A percentile compares a stretch with the other conserved stretches of the same genome.
These are phyloP conservation scores for Arabis alpina DNA, from an alignment of 345 rosid genomes.

Conservation along the genomic window DNA sequence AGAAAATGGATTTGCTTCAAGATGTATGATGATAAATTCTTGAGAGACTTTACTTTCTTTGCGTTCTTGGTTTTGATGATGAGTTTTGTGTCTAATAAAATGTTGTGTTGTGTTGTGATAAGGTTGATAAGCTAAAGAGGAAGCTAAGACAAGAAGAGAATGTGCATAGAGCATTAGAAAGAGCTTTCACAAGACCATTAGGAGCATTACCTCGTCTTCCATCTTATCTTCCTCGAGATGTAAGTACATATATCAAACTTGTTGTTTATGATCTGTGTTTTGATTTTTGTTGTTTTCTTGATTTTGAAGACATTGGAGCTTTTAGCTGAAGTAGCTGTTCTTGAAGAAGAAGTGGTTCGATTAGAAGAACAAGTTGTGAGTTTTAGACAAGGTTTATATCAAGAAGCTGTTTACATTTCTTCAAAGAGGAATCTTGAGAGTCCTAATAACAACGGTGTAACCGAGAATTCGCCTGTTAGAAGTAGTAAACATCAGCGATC, in stretches of 20 bases:
- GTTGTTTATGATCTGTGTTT: slow-evolving; percentile 24
- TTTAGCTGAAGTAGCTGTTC: slow-evolving; percentile 96
- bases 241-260: slow-evolving; percentile 23
- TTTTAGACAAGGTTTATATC: slow-evolving; percentile 84
- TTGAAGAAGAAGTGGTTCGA: slow-evolving; percentile 95
- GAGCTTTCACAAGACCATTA: slow-evolving; percentile 91
- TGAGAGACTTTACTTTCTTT: neutral
- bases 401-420: slow-evolving; percentile 76
- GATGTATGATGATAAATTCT: slow-evolving; percentile 60
- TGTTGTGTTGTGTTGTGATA: slow-evolving; percentile 30
- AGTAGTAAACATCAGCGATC: slow-evolving; percentile 75
- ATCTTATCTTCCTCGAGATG: slow-evolving; percentile 87
- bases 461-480: slow-evolving; percentile 51
- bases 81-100: neutral
- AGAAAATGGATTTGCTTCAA: slow-evolving; percentile 74
- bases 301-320: slow-evolving; percentile 80
- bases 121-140: slow-evolving; percentile 96
- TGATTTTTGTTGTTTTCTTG: slow-evolving; percentile 25
- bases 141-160: slow-evolving; percentile 96
- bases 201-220: slow-evolving; percentile 99
- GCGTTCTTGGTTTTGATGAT: neutral
- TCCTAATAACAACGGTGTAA: slow-evolving; percentile 43
- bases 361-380: slow-evolving; percentile 92
- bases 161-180: slow-evolving; percentile 93
- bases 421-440: slow-evolving; percentile 67